Evolutionary conservation across 2,329 filamentous ascomycete species (phyloP).

Genomic region (Onygenales sp.): DNA sequence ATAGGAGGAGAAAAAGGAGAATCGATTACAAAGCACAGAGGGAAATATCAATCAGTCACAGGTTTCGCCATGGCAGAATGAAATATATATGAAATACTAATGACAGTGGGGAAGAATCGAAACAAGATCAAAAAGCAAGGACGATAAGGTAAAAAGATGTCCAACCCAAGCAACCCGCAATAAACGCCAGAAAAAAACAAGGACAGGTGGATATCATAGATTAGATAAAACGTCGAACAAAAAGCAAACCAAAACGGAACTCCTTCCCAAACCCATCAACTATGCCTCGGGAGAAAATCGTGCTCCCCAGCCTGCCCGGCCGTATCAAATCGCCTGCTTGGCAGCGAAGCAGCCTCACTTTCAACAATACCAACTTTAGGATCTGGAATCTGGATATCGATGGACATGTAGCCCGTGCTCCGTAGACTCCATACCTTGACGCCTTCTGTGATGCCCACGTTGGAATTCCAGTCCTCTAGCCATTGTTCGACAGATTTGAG

Average conservation of each 20-base stretch:
- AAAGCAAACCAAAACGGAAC: background rate
- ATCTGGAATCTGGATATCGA: conserved; percentile 43
- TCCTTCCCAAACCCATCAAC: background rate
- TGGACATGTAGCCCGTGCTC: conserved; percentile 74
- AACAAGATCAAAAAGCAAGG: background rate
- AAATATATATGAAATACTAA: background rate
- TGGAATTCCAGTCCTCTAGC: conserved; percentile 78
- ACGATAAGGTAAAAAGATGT: background rate
- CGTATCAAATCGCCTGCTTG: conserved; percentile 25
- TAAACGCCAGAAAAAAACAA: too few relatives aligned
- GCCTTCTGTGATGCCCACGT: conserved; percentile 48
- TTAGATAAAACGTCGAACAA: background rate
- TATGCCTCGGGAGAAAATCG: background rate
- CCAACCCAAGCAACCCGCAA: too few relatives aligned
- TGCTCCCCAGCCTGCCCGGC: conserved; percentile 5
- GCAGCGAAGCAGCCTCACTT: conserved; percentile 25
- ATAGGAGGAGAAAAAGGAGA: too few relatives aligned
- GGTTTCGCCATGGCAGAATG: background rate
- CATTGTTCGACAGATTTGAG: conserved; percentile 64
- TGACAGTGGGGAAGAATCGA: background rate
- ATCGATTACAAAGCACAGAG: too few relatives aligned
- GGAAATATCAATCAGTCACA: too few relatives aligned
- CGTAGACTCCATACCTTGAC: conserved; percentile 71
- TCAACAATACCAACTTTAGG: conserved; percentile 38
- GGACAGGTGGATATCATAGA: conserved; percentile 6